Conservation (phyloP, 306 rosid species). For the Dryas alaskensis region DNA sequence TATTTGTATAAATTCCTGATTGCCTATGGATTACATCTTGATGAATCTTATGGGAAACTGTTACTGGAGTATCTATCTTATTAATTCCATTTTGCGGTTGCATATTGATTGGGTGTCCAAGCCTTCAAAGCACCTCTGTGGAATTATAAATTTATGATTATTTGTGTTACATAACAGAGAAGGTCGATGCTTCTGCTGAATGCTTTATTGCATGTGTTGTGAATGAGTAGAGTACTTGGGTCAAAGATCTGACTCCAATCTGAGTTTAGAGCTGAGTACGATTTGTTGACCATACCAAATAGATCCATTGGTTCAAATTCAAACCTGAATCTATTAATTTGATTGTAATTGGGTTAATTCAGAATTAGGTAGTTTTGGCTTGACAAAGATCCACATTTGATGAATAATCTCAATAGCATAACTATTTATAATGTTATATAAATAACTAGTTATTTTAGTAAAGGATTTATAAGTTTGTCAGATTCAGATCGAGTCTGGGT, state of each 20-base stretch:
- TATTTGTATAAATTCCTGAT: background rate
- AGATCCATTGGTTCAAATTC: background rate
- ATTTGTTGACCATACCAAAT: background rate
- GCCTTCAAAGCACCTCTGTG: background rate
- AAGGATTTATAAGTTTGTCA: background rate
- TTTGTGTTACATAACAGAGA: background rate
- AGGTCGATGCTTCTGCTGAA: background rate
- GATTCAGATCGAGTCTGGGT: background rate
- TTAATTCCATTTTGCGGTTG: background rate
- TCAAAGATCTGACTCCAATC: background rate
- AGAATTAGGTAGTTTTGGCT: background rate
- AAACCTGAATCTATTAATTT: background rate
- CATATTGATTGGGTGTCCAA: background rate
- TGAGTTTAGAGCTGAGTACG: background rate
- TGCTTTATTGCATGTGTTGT: background rate
- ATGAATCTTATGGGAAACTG: background rate
- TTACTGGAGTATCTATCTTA: background rate
- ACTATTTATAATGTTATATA: background rate
- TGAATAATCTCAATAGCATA: background rate
- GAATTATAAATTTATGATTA: background rate
- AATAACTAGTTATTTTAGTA: background rate
- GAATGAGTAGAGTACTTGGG: background rate
- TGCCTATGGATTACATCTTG: background rate
- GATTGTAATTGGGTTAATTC: background rate
- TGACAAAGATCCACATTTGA: background rate